Percentiles rank a stretch among this genome's conserved stretches.
phyloP scores from a whole-genome alignment of 1,284 basidiomycete species.

The Ustilago bromivora region DNA sequence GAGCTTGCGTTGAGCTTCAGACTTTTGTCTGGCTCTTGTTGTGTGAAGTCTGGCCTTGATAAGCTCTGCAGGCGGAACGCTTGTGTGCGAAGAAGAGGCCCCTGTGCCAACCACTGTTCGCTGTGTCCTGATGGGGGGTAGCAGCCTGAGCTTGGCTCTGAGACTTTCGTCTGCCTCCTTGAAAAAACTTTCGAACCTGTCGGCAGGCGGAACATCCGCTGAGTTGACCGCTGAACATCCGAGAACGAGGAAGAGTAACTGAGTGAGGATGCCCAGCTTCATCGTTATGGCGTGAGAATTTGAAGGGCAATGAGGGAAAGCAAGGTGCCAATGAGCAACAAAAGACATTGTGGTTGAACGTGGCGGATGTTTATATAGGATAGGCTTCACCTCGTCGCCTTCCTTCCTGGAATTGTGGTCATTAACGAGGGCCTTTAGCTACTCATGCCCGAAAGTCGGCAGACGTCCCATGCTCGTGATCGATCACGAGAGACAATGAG shows the following conservation, averaged over 20 bases:
- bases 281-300: background rate
- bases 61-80: background rate
- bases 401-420: no score
- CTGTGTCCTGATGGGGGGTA: background rate
- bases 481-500: no score
- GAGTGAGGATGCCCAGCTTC: background rate
- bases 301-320: background rate
- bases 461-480: no score
- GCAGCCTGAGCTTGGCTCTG: background rate
- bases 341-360: background rate
- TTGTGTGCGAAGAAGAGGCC: background rate
- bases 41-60: background rate
- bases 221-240: no score
- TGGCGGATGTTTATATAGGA: no score
- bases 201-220: background rate
- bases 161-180: background rate
- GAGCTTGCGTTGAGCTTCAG: background rate
- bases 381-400: no score
- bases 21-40: background rate
- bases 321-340: background rate
- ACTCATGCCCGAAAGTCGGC: no score
- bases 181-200: background rate
- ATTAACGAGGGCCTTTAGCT: no score
- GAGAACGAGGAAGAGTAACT: background rate
- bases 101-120: background rate